Evolutionary conservation across 2,329 filamentous ascomycete genomes (phyloP), one percentile per base, ranked within the genome.

Genomic region (Fusarium sp.): DNA sequence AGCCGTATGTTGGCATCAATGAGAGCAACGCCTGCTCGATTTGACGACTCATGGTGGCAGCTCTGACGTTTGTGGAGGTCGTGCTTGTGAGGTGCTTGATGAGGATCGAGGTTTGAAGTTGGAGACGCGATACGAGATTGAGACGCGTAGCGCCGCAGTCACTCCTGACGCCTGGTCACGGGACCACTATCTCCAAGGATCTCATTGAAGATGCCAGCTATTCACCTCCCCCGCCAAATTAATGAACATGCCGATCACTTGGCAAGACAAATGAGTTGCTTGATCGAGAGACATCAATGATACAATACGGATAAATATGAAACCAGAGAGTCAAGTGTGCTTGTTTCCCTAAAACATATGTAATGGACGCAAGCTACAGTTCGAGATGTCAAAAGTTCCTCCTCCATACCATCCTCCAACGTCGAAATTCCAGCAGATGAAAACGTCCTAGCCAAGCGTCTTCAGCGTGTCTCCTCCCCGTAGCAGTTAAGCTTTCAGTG

Each of bases 11-110:
- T 1, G 95, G 95, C 66, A 97, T 88, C 27, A 97, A 85, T 35
- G 90, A 92, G n/a, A 90, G 86, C 36, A 97, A 86, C 0, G 92
- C 91, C 78, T 93, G 91, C 78, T 95, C 92, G 22, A 95, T 87
- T 45, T 93, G 90, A 68, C 91, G 89, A 79, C 93, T 94, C 94
- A 97, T 97, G 35, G 36, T 80, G 73, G 57, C 42, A 31, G 20
- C 18, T 40, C 42, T 63, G 56, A 18, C 3, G 50, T 62, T 36
- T 33, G 31, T 56, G 38, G 50, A 8, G 22, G 38, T 38, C 8
- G 36, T 27, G 16, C 45, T 56, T 42, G 25, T 52, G 45, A 35
- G 22, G 50, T 40, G n/a, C 47, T 14, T 20, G 11, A 31, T 40
- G 52, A 33, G 40, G 6, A 18, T 36, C 35, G 47, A 65, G 63